Conservation (phyloP, 2,329 filamentous ascomycete genomes). For the Proliferodiscus dingleyae region DNA sequence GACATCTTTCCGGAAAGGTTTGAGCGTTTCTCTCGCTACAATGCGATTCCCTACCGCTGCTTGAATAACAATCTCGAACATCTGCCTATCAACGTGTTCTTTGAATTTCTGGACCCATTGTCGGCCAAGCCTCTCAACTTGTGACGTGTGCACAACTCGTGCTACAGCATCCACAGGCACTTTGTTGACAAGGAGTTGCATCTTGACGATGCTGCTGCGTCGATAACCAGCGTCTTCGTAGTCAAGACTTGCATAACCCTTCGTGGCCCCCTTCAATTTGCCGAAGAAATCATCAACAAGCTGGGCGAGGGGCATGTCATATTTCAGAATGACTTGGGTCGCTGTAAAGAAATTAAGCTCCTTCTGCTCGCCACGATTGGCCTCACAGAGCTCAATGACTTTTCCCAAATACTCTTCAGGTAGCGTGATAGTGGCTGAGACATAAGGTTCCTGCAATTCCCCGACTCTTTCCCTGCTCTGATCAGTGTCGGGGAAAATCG, state of each 20-base stretch:
- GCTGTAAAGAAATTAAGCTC: conserved; percentile 87
- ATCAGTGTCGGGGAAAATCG: conserved; percentile 73
- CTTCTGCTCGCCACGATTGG: conserved; percentile 80
- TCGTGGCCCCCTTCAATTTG: conserved; percentile 87
- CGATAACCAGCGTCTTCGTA: conserved; percentile 95
- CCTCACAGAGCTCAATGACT: conserved; percentile 91
- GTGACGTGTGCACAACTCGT: conserved; percentile 79
- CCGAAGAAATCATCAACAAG: conserved; percentile 97
- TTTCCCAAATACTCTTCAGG: conserved; percentile 92
- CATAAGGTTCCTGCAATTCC: conserved; percentile 68
- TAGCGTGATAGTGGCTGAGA: conserved; percentile 79
- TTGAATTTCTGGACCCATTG: conserved; percentile 96
- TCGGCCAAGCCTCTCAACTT: conserved; percentile 74
- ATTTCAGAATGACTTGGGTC: conserved; percentile 91
- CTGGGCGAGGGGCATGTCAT: conserved; percentile 80
- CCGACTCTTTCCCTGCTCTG: conserved; percentile 45
- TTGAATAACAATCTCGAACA: conserved; percentile 96
- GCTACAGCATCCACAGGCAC: conserved; percentile 88
- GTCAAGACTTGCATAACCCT: conserved; percentile 92
- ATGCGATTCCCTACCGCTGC: conserved; percentile 78
- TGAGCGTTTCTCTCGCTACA: conserved; percentile 88
- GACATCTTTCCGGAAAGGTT: conserved; percentile 95
- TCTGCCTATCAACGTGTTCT: conserved; percentile 90
- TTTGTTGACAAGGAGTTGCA: conserved; percentile 92
- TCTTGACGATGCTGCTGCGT: conserved; percentile 73